These are phyloP conservation scores for Avena eriantha DNA, from an alignment of 176 grass and related monocot genomes.

Conservation along the genomic window DNA sequence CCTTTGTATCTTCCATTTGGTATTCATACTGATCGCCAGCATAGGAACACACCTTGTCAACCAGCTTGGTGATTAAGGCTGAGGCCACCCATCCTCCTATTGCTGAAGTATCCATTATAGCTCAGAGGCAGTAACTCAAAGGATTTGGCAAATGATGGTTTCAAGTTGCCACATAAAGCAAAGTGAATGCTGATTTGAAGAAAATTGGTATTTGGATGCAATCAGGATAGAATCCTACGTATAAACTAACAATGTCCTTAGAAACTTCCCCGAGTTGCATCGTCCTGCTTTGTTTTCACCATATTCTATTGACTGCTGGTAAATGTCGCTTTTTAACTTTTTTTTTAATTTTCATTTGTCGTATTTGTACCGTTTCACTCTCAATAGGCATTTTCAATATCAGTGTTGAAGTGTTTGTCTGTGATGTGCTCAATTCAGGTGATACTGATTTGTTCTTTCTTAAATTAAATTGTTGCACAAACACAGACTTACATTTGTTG, in stretches of 20 bases:
- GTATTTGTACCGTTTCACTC: too few relatives aligned
- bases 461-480: too few relatives aligned
- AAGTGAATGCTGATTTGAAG: neutral
- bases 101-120: neutral
- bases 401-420: neutral
- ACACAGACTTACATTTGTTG: neutral
- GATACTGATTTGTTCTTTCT: neutral
- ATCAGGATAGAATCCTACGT: neutral
- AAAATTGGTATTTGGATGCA: neutral
- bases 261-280: neutral
- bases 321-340: neutral
- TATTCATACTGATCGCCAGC: conserved; percentile 46
- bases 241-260: neutral
- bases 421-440: neutral
- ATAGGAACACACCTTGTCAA: conserved; percentile 40
- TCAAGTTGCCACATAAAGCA: conserved; percentile 13
- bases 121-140: neutral
- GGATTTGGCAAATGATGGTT: neutral
- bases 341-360: neutral
- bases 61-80: conserved; percentile 32
- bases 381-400: neutral
- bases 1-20: conserved; percentile 39
- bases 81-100: conserved; percentile 40
- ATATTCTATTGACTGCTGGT: neutral
- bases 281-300: neutral